phyloP scores from a whole-genome alignment of 768 basidiomycete species.

The Ramaria sp. region DNA sequence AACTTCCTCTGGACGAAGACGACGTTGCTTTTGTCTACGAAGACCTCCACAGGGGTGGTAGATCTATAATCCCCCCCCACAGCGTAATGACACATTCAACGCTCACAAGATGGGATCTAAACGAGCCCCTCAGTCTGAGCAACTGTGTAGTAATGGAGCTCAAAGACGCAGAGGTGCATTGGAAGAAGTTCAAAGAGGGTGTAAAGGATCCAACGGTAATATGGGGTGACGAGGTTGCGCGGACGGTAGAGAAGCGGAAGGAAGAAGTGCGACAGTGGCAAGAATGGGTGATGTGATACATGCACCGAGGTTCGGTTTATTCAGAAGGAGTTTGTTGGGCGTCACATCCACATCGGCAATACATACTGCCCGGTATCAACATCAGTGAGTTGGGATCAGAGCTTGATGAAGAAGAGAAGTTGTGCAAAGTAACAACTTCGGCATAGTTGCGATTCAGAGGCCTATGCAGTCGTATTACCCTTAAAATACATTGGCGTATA shows the following conservation, averaged over 20 bases:
- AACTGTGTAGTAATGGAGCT: conserved; percentile 83
- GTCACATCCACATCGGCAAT: too few relatives aligned
- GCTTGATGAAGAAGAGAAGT: too few relatives aligned
- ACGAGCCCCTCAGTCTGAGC: conserved; percentile 49
- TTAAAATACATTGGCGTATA: too few relatives aligned
- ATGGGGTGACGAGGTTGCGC: conserved; percentile 59
- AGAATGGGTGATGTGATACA: conserved; percentile 37
- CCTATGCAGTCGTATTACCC: too few relatives aligned
- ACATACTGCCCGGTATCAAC: too few relatives aligned
- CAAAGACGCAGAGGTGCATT: conserved; percentile 62
- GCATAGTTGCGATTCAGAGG: too few relatives aligned
- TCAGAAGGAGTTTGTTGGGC: too few relatives aligned
- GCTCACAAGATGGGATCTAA: conserved; percentile 73
- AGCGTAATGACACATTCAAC: conserved; percentile 62
- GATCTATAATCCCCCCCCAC: conserved; percentile 71
- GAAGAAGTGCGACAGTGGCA: conserved; percentile 48
- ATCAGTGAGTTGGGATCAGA: too few relatives aligned
- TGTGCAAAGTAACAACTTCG: too few relatives aligned
- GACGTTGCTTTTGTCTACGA: conserved; percentile 82
- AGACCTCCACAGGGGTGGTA: conserved; percentile 65
- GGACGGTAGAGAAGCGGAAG: conserved; percentile 44
- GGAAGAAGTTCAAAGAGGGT: conserved; percentile 24
- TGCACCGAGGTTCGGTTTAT: too few relatives aligned
- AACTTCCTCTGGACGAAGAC: conserved; percentile 69
- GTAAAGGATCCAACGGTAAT: conserved; percentile 38